Conservation (phyloP, 106 monocot genomes). For the Iris macrosiphon region DNA sequence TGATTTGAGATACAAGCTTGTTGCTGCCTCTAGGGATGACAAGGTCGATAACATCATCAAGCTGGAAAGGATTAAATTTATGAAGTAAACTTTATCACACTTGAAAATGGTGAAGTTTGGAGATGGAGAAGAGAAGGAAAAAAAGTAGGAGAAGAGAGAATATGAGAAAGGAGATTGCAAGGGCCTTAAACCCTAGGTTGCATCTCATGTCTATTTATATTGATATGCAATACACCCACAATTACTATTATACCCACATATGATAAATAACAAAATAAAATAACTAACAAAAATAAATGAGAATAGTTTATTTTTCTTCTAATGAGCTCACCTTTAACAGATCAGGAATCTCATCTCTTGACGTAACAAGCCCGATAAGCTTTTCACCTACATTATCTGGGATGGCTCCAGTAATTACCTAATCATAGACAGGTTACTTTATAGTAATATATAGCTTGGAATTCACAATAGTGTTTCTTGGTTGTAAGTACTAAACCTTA, state of each 20-base stretch:
- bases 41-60: constrained; percentile 98
- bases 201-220: no score
- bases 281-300: no score
- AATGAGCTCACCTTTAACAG: constrained; percentile 57
- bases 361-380: constrained; percentile 83
- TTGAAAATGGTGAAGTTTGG: background rate
- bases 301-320: background rate
- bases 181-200: no score
- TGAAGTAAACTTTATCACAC: background rate
- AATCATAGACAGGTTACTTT: background rate
- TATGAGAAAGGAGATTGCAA: no score
- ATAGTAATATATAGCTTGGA: no score
- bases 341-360: constrained; percentile 91
- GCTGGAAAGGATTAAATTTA: constrained; percentile 29
- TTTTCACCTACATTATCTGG: constrained; percentile 56
- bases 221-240: no score
- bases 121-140: no score
- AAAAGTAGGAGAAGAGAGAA: no score
- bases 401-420: constrained; percentile 79
- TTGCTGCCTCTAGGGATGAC: constrained; percentile 94
- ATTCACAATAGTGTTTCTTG: background rate
- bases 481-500: constrained; percentile 40
- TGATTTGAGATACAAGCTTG: constrained; percentile 80
- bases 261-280: no score
- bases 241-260: no score